These are phyloP conservation scores for Wallemia ichthyophaga DNA, from an alignment of 1,284 basidiomycete species.

Conservation along the genomic window DNA sequence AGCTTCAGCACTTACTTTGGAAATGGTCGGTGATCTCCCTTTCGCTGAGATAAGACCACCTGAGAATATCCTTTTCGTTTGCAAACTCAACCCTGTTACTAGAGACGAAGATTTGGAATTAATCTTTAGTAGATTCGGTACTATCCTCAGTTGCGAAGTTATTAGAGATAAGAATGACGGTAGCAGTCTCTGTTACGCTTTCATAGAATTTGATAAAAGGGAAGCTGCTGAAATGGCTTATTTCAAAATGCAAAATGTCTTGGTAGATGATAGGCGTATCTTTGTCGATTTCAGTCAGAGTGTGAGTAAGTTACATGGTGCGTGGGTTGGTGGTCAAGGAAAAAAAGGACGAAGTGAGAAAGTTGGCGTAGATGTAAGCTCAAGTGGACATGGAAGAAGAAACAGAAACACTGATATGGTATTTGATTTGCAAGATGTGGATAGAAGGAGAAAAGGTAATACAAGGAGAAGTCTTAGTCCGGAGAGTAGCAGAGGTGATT, in stretches of 20 bases:
- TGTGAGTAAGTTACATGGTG: constrained; percentile 29
- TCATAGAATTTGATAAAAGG: constrained; percentile 85
- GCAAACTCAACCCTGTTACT: constrained; percentile 89
- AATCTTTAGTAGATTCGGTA: constrained; percentile 84
- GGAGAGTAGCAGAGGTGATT: constrained; percentile 6
- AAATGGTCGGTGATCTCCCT: constrained; percentile 96
- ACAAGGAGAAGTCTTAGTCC: constrained; percentile 4
- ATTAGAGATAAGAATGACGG: constrained; percentile 85
- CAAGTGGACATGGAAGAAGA: constrained; percentile 7
- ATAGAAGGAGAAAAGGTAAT: constrained; percentile 4
- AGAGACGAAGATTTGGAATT: constrained; percentile 84
- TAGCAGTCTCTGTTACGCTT: constrained; percentile 88
- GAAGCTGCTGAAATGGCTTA: constrained; percentile 91
- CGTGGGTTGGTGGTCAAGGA: constrained; percentile 13
- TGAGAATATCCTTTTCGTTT: constrained; percentile 94
- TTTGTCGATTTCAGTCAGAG: constrained; percentile 96
- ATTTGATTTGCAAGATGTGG: constrained; percentile 8
- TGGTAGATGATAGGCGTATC: constrained; percentile 93
- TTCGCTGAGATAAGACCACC: constrained; percentile 93
- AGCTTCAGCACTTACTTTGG: constrained; percentile 77
- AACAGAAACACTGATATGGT: constrained; percentile 8
- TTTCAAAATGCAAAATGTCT: constrained; percentile 98
- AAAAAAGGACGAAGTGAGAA: constrained; percentile 9
- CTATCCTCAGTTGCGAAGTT: constrained; percentile 87
- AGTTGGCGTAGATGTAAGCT: constrained; percentile 8